phyloP scores from a whole-genome alignment of 495 filamentous ascomycete genomes.

The Hyaloscypha hepaticicola region DNA sequence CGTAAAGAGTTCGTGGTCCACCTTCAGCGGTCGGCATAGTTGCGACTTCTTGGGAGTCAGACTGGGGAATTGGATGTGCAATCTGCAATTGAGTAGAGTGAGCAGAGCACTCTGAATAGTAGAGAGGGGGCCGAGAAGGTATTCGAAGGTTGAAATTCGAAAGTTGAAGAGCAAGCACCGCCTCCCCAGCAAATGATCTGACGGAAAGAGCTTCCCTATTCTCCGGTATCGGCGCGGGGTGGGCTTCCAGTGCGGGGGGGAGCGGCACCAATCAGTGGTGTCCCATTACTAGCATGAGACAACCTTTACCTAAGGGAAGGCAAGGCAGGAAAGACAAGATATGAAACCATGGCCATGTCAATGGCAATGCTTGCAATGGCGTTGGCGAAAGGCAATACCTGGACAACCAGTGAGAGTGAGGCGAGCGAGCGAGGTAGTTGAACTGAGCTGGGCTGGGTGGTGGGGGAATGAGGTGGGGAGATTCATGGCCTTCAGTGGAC shows the following conservation, averaged over 20 bases:
- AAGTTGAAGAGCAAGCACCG: neutral
- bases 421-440: too few relatives aligned
- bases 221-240: neutral
- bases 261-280: neutral
- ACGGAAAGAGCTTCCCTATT: neutral
- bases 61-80: neutral
- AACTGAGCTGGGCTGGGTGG: too few relatives aligned
- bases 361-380: too few relatives aligned
- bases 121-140: neutral
- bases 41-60: neutral
- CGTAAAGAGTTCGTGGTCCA: slow-evolving; percentile 86
- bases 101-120: too few relatives aligned
- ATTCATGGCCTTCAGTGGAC: too few relatives aligned
- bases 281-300: neutral
- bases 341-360: too few relatives aligned
- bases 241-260: neutral
- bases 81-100: neutral
- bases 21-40: slow-evolving; percentile 79
- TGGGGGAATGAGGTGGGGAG: too few relatives aligned
- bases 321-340: neutral
- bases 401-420: too few relatives aligned
- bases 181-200: neutral
- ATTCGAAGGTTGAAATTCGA: neutral
- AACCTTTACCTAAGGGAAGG: neutral
- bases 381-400: too few relatives aligned